Evolutionary conservation across 2,329 filamentous ascomycete genomes (phyloP).

Genomic region (Emmonsiellopsis sp.): DNA sequence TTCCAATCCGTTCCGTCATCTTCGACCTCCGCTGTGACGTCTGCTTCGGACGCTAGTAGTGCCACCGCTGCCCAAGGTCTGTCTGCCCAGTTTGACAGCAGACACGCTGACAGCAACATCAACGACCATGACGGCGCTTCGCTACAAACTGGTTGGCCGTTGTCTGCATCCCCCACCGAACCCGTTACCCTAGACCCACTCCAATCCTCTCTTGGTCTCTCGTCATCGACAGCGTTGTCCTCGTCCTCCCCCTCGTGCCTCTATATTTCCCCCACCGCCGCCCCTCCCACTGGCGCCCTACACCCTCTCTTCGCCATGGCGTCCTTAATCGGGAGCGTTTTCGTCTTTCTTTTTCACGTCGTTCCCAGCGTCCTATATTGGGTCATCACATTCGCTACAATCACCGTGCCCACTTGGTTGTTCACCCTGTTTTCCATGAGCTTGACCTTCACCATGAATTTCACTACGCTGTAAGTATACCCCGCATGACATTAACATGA

Average conservation of each 20-base stretch:
- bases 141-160: neutral
- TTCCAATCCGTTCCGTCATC: neutral
- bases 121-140: neutral
- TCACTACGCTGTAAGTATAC: conserved; percentile 71
- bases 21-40: neutral
- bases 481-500: neutral
- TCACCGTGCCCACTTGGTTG: conserved; percentile 79
- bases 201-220: neutral
- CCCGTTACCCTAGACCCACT: conserved; percentile 1
- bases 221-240: neutral
- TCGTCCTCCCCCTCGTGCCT: conserved; percentile 2
- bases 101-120: neutral
- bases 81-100: neutral
- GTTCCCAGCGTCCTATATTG: conserved; percentile 61
- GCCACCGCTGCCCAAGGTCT: neutral
- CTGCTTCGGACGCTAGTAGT: neutral
- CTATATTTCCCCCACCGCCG: conserved; percentile 5
- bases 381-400: conserved; percentile 73
- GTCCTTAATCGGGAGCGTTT: conserved; percentile 9
- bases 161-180: conserved; percentile 1
- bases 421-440: conserved; percentile 87
- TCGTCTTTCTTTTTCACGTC: conserved; percentile 43
- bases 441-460: conserved; percentile 96
- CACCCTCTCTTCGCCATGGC: conserved; percentile 10
- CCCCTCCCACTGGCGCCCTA: neutral